Conservation (phyloP, 2,329 filamentous ascomycete genomes). For the Botryotinia calthae region DNA sequence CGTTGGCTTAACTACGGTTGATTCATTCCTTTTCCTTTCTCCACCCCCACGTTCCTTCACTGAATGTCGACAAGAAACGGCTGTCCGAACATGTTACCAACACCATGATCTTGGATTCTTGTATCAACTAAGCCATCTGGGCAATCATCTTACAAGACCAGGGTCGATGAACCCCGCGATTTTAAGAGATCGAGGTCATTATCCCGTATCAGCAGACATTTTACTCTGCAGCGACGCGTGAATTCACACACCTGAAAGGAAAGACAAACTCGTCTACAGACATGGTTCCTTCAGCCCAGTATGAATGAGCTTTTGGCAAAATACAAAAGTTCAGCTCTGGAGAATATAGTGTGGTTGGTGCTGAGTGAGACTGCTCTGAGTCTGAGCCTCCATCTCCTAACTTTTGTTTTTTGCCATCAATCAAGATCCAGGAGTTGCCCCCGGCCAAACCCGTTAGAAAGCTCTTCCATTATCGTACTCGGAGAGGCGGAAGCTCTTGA, state of each 20-base stretch:
- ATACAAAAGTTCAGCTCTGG: constrained; percentile 8
- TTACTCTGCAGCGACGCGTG: constrained; percentile 8
- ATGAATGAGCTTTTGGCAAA: neutral
- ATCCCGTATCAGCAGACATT: constrained; percentile 21
- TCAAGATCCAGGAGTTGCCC: neutral
- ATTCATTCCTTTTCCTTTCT: neutral
- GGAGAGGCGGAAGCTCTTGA: neutral
- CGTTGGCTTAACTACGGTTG: constrained; percentile 13
- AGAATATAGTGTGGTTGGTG: constrained; percentile 9
- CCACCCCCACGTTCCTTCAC: constrained; percentile 9
- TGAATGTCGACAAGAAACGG: neutral
- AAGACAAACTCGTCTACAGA: neutral
- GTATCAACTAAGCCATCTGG: constrained; percentile 4
- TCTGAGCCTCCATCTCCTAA: neutral
- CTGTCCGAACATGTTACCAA: constrained; percentile 10
- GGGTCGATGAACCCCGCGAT: constrained; percentile 14
- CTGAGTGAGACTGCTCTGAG: constrained; percentile 17
- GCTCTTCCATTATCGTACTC: neutral
- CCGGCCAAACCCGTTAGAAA: neutral
- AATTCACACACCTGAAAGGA: neutral
- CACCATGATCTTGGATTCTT: constrained; percentile 14
- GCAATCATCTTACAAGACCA: constrained; percentile 10
- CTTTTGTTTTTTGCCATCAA: neutral
- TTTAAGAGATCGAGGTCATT: constrained; percentile 15
- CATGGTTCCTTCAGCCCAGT: neutral